phyloP scores from a whole-genome alignment of 371 early-diverging fungal species.

The Nosema muscidifuracis region DNA sequence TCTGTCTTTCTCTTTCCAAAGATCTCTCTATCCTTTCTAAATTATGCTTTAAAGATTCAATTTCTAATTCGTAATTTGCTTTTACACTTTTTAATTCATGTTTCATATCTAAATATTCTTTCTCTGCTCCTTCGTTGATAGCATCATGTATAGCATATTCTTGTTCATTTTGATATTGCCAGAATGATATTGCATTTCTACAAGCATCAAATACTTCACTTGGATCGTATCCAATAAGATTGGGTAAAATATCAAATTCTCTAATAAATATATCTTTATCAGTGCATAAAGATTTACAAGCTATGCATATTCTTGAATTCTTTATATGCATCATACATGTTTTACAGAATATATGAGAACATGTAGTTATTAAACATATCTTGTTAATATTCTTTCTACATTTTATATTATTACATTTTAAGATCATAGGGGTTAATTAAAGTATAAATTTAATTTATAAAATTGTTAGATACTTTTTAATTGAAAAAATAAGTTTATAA shows the following conservation, averaged over 20 bases:
- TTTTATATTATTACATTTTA: constrained; percentile 13
- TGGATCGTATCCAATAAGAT: background rate
- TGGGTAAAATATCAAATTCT: background rate
- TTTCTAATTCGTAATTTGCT: constrained; percentile 8
- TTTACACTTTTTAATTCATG: background rate
- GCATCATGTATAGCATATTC: background rate
- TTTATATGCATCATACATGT: background rate
- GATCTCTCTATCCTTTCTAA: background rate
- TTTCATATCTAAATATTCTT: background rate
- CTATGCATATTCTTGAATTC: background rate
- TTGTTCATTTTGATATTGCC: background rate
- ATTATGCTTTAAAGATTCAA: background rate
- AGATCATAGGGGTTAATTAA: background rate
- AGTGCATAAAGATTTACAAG: constrained; percentile 1
- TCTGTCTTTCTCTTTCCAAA: background rate
- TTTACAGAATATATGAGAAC: constrained; percentile 5
- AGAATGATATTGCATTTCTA: constrained; percentile 5
- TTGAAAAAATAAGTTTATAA: too few species aligned
- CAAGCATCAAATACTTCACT: background rate
- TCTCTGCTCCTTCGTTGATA: background rate
- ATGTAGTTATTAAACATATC: background rate
- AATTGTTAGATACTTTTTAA: too few species aligned
- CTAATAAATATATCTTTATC: background rate
- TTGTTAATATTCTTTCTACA: background rate
- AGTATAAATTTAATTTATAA: too few species aligned